Base-by-base conservation (phyloP, 2,329 filamentous ascomycete genomes). In the Fusarium chaquense region DNA sequence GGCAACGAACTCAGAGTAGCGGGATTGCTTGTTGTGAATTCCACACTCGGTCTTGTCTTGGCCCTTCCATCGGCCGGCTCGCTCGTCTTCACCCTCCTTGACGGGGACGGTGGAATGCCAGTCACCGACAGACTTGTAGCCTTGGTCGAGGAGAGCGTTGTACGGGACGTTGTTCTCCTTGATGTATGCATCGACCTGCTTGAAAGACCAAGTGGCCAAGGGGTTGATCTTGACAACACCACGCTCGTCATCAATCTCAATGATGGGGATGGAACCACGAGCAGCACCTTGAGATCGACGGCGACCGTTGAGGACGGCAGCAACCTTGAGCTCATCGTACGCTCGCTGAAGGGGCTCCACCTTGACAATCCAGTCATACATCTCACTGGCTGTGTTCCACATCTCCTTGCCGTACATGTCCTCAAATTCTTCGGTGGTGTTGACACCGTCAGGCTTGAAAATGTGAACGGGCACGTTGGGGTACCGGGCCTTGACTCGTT, bases 91-190 rank as follows among this genome's bases (percentile, higher is more conserved):
- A 71, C 93, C 93, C 62, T 95, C 93, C 69, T 86, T 89, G 65
- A 98, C 94, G 15, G 96, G 94, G 73, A 89, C 91, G 6, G 96
- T 99, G 52, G 94, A 97, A 86, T 99, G 96, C 93, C 94, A 98
- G 85, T 99, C 96, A 67, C 96, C 96, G 68, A 99, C 87, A 71
- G 93, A 97, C 87, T 98, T 98, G 87, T 99, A 99, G n/a, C 96
- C 96, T 63, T 85, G 87, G 82, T 98, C 93, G 47, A 99, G 87
- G 32, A 99, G 88, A 67, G 87, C 90, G 79, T 99, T 99, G 86
- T 97, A 98, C 0, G 96, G 96, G 6, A 99, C 94, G 65, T 93
- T 82, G 84, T 98, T 88, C 76, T 92, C 90, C 75, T 90, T 88
- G 82, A 98, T 89, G 83, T 99, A 99, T 41, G 88, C 85, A 81